A percentile compares a stretch with the other conserved stretches of the same genome.
Evolutionary conservation across 2,329 filamentous ascomycete genomes (phyloP).

Genomic region (Pseudocercospora ulei): DNA sequence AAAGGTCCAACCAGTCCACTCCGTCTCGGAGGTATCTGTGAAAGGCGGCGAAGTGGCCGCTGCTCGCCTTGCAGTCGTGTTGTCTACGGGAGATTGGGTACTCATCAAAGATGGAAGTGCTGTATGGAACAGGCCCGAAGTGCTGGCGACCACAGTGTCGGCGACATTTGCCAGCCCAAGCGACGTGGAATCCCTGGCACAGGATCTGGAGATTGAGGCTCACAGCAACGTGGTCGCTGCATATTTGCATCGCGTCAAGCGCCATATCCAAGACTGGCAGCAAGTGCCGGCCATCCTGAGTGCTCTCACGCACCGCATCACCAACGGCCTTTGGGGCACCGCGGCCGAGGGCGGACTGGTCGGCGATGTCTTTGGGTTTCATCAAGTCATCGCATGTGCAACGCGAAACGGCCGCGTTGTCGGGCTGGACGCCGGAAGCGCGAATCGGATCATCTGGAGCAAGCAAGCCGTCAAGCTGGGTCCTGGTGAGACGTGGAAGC

Average conservation of each 20-base stretch:
- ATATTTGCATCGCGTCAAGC: conserved; percentile 77
- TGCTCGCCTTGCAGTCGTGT: conserved; percentile 62
- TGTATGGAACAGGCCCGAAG: conserved; percentile 73
- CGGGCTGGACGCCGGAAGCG: conserved; percentile 64
- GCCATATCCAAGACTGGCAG: conserved; percentile 69
- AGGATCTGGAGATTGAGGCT: conserved; percentile 74
- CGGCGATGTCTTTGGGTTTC: conserved; percentile 74
- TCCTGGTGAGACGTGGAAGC: conserved; percentile 48
- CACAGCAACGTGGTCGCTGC: conserved; percentile 69
- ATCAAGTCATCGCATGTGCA: conserved; percentile 71
- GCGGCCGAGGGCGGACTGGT: conserved; percentile 42
- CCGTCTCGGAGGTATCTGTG: conserved; percentile 71
- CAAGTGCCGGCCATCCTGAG: conserved; percentile 65
- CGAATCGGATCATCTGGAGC: conserved; percentile 68
- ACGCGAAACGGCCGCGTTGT: conserved; percentile 71
- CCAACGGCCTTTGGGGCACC: conserved; percentile 43
- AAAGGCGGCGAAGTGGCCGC: conserved; percentile 60
- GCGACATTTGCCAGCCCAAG: conserved; percentile 63
- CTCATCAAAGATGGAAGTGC: conserved; percentile 72
- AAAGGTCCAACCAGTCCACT: conserved; percentile 47
- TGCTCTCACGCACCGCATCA: conserved; percentile 57
- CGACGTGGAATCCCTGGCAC: conserved; percentile 61
- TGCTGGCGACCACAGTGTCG: conserved; percentile 66
- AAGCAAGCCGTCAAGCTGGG: conserved; percentile 52
- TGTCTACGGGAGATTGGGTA: conserved; percentile 63